phyloP scores from a whole-genome alignment of 2,329 filamentous ascomycete species.

The Ophiostoma sp. region DNA sequence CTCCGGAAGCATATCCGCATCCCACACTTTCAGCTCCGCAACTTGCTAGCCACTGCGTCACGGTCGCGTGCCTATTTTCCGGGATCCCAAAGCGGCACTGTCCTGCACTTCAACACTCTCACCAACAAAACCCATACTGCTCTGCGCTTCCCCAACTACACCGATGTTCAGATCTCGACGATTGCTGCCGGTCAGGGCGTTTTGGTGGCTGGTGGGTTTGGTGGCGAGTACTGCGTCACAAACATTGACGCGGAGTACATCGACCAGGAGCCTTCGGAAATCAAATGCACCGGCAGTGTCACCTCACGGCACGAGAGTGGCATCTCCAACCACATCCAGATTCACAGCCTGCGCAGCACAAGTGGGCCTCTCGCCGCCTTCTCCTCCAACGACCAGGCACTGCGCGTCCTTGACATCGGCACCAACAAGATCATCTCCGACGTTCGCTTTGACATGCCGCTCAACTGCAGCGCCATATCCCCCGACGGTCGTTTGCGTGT shows the following conservation, averaged over 20 bases:
- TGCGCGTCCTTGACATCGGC: slow-evolving; percentile 54
- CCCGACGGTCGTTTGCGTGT: slow-evolving; percentile 66
- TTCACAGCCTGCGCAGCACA: slow-evolving; percentile 50
- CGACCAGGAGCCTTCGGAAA: slow-evolving; percentile 31
- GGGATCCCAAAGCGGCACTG: slow-evolving; percentile 43
- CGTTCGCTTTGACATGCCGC: slow-evolving; percentile 50
- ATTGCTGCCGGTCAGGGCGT: slow-evolving; percentile 49
- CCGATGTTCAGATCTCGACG: slow-evolving; percentile 44
- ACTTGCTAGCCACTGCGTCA: slow-evolving; percentile 53
- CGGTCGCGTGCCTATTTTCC: slow-evolving; percentile 51
- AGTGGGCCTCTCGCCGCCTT: slow-evolving; percentile 52
- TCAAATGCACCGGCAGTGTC: slow-evolving; percentile 42
- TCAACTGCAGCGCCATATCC: slow-evolving; percentile 69
- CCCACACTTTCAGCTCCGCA: slow-evolving; percentile 62
- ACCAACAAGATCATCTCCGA: slow-evolving; percentile 55
- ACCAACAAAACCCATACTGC: slow-evolving; percentile 42
- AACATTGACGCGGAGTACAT: slow-evolving; percentile 37
- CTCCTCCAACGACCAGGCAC: slow-evolving; percentile 56
- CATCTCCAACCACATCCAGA: slow-evolving; percentile 61
- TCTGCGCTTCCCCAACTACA: slow-evolving; percentile 39
- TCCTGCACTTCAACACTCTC: slow-evolving; percentile 50
- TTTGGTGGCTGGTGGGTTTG: slow-evolving; percentile 56
- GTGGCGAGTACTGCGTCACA: slow-evolving; percentile 50
- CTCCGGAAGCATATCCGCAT: slow-evolving; percentile 49
- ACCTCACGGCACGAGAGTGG: slow-evolving; percentile 47